These are phyloP conservation scores for Monosporascus sp. DNA, from an alignment of 2,329 filamentous ascomycete species.

Conservation along the genomic window DNA sequence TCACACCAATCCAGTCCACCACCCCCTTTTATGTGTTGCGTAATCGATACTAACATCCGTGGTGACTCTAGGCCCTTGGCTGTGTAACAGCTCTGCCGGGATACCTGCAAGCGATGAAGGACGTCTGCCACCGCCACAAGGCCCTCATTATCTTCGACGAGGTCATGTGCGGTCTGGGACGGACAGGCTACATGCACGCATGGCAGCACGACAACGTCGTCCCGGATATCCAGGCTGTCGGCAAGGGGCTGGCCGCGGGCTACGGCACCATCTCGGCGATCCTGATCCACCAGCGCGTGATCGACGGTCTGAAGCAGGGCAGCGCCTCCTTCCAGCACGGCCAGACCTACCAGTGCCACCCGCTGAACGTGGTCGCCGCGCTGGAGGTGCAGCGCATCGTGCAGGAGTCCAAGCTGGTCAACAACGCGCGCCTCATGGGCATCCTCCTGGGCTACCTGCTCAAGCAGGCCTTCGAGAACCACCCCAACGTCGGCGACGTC, in stretches of 20 bases:
- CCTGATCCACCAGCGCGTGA: constrained; percentile 44
- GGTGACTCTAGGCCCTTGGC: constrained; percentile 28
- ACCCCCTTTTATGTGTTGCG: too few relatives aligned
- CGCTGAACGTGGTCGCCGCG: constrained; percentile 33
- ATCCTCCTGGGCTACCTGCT: constrained; percentile 25
- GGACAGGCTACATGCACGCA: constrained; percentile 46
- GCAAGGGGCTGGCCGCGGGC: constrained; percentile 58
- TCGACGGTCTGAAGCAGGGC: constrained; percentile 39
- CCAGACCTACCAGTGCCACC: constrained; percentile 48
- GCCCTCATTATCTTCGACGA: constrained; percentile 63
- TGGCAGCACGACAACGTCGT: constrained; percentile 46
- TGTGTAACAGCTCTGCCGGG: constrained; percentile 57
- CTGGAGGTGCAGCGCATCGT: constrained; percentile 36
- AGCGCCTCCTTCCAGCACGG: constrained; percentile 48
- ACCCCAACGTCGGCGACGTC: constrained; percentile 37
- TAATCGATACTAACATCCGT: too few relatives aligned
- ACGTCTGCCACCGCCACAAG: constrained; percentile 59
- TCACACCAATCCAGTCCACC: too few relatives aligned
- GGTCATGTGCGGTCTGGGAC: constrained; percentile 54
- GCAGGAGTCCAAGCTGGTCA: constrained; percentile 27
- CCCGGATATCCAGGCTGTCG: constrained; percentile 58
- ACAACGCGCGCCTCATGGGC: constrained; percentile 30
- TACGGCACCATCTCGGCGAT: constrained; percentile 57
- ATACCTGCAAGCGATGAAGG: constrained; percentile 59
- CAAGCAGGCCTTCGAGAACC: constrained; percentile 20